A percentile compares a stretch with the other conserved stretches of the same genome.
phyloP scores from a whole-genome alignment of 2,329 filamentous ascomycete genomes.

The Clonostachys byssicola region DNA sequence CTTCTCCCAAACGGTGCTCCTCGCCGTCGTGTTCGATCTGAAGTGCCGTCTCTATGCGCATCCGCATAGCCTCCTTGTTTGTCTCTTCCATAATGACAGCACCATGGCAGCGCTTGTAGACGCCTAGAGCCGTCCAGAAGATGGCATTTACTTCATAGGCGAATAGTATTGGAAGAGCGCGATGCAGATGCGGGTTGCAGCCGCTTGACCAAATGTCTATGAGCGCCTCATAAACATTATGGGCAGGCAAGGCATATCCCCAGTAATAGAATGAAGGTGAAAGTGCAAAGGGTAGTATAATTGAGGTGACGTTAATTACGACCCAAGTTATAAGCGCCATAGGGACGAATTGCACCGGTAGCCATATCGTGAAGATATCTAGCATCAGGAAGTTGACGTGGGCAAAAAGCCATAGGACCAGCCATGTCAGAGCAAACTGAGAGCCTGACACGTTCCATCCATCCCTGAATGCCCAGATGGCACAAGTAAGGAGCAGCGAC shows the following conservation, averaged over 20 bases:
- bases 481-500: too few relatives aligned
- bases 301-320: conserved; percentile 28
- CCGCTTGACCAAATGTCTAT: conserved; percentile 10
- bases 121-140: conserved; percentile 6
- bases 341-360: conserved; percentile 29
- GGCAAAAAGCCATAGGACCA: conserved; percentile 30
- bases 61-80: conserved; percentile 3
- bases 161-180: conserved; percentile 10
- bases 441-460: too few relatives aligned
- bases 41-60: too few relatives aligned
- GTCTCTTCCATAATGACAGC: conserved; percentile 8
- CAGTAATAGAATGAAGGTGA: conserved; percentile 31
- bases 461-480: too few relatives aligned
- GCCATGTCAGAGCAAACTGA: conserved; percentile 7
- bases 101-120: conserved; percentile 7
- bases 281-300: conserved; percentile 30
- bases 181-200: conserved; percentile 10
- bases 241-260: conserved; percentile 17
- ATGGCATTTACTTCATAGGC: conserved; percentile 8
- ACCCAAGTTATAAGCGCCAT: conserved; percentile 37
- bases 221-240: conserved; percentile 9
- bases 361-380: conserved; percentile 17
- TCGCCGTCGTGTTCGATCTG: too few relatives aligned
- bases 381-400: conserved; percentile 35
- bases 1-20: too few relatives aligned